These are phyloP conservation scores for Purpureocillium takamizusanense DNA, from an alignment of 2,329 filamentous ascomycete genomes.

Conservation along the genomic window DNA sequence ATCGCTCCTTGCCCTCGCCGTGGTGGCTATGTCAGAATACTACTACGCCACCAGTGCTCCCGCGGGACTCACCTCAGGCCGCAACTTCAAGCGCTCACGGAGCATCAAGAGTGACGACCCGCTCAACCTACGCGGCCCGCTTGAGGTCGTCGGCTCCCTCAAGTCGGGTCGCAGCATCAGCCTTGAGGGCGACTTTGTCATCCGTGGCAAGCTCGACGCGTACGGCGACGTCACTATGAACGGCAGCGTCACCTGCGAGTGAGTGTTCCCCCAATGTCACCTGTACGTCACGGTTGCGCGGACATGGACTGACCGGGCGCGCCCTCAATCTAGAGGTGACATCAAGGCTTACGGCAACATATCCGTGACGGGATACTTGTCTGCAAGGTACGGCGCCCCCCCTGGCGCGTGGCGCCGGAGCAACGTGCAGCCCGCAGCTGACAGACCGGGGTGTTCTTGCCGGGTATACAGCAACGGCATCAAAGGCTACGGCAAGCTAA, in stretches of 20 bases:
- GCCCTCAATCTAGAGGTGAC: slow-evolving; percentile 22
- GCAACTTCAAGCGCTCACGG: slow-evolving; percentile 20
- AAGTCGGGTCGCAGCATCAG: slow-evolving; percentile 34
- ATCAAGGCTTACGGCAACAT: slow-evolving; percentile 40
- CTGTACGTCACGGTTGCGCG: too few relatives aligned
- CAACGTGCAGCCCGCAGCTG: slow-evolving; percentile 4
- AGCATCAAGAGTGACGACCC: slow-evolving; percentile 33
- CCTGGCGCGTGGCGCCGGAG: slow-evolving; percentile 3
- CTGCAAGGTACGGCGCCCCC: slow-evolving; percentile 20
- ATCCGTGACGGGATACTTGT: slow-evolving; percentile 27
- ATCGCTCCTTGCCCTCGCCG: too few relatives aligned
- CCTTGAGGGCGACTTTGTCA: slow-evolving; percentile 32
- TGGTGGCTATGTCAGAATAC: slow-evolving; percentile 13
- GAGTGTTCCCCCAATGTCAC: slow-evolving; percentile 10
- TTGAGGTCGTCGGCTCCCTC: slow-evolving; percentile 38
- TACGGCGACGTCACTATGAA: slow-evolving; percentile 33
- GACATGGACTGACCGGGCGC: background rate
- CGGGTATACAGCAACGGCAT: slow-evolving; percentile 27
- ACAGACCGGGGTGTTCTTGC: slow-evolving; percentile 2
- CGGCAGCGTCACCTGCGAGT: slow-evolving; percentile 34
- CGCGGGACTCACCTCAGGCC: slow-evolving; percentile 11
- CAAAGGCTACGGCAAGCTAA: slow-evolving; percentile 37
- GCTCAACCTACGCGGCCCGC: slow-evolving; percentile 30
- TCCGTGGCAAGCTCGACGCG: slow-evolving; percentile 36
- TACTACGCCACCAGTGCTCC: slow-evolving; percentile 15